phyloP scores from a whole-genome alignment of 2,329 filamentous ascomycete species.

The Pseudocercospora pini-densiflorae region DNA sequence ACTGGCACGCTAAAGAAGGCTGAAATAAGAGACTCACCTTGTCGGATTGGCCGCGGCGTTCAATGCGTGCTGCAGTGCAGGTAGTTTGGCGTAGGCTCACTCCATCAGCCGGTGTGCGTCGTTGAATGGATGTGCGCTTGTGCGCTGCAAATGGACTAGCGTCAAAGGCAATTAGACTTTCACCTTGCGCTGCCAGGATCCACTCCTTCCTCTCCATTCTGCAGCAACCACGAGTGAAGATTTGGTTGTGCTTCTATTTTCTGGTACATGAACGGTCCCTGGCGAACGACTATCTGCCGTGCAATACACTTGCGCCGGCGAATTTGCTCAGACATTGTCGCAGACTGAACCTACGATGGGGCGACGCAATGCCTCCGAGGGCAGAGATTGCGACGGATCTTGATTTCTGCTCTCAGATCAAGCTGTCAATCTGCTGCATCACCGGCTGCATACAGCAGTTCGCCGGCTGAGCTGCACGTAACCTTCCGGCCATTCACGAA shows the following conservation, averaged over 20 bases:
- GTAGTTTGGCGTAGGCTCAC: conserved; percentile 16
- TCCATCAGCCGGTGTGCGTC: conserved; percentile 5
- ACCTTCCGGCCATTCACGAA: conserved; percentile 18
- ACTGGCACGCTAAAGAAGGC: conserved; percentile 4
- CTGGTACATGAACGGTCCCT: conserved; percentile 11
- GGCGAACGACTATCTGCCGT: not conserved
- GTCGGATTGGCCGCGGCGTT: conserved; percentile 22
- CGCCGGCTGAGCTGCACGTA: conserved; percentile 19
- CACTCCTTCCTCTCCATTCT: not conserved
- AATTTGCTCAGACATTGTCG: conserved; percentile 21
- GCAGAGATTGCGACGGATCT: conserved; percentile 3
- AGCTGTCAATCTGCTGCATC: conserved; percentile 17
- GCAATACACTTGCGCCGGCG: conserved; percentile 3
- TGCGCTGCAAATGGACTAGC: not conserved
- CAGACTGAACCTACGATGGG: not conserved
- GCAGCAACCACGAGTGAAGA: not conserved
- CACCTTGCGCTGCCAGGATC: not conserved
- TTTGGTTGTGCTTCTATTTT: not conserved
- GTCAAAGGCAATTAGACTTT: not conserved
- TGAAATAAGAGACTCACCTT: conserved; percentile 25
- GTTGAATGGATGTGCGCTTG: not conserved
- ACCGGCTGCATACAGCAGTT: conserved; percentile 29
- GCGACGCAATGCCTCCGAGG: conserved; percentile 1
- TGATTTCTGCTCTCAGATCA: conserved; percentile 5
- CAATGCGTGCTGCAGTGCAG: conserved; percentile 12